phyloP scores from a whole-genome alignment of 1,284 basidiomycete genomes.

The Marasmius sp. region DNA sequence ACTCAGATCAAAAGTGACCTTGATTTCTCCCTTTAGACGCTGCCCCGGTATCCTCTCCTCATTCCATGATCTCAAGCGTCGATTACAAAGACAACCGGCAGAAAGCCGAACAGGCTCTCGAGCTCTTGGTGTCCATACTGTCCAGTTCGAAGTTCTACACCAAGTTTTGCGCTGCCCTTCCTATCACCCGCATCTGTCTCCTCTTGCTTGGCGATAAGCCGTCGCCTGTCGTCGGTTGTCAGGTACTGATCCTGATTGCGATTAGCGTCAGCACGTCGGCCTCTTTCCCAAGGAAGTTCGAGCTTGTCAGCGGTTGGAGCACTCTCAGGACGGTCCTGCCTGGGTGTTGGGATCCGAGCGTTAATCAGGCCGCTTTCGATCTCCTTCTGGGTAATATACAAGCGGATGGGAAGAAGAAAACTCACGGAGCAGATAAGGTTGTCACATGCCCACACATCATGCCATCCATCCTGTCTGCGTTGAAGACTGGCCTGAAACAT shows the following conservation, averaged over 20 bases:
- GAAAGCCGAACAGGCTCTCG: constrained; percentile 64
- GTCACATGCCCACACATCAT: constrained; percentile 66
- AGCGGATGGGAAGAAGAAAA: constrained; percentile 13
- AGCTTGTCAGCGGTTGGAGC: constrained; percentile 75
- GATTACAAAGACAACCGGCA: constrained; percentile 47
- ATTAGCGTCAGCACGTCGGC: constrained; percentile 52
- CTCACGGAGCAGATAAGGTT: constrained; percentile 22
- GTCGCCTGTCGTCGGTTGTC: constrained; percentile 53
- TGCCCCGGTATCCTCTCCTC: constrained; percentile 46
- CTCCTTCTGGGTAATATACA: constrained; percentile 52
- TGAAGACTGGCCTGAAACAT: constrained; percentile 44
- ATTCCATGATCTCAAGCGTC: constrained; percentile 53
- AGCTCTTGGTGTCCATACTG: constrained; percentile 57
- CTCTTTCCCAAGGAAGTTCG: constrained; percentile 71
- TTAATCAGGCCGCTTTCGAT: constrained; percentile 67
- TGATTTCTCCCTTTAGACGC: constrained; percentile 1
- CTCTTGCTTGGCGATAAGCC: constrained; percentile 73
- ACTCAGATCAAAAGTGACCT: neutral
- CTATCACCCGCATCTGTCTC: constrained; percentile 71
- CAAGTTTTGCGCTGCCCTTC: constrained; percentile 68
- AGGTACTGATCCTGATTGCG: constrained; percentile 60
- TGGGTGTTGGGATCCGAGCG: constrained; percentile 58
- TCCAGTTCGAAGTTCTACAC: constrained; percentile 51
- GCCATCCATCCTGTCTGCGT: constrained; percentile 63
- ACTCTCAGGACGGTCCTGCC: constrained; percentile 67